A percentile compares a stretch with the other conserved stretches of the same genome.
phyloP scores from a whole-genome alignment of 495 filamentous ascomycete genomes.

The Penicillium pulvis region DNA sequence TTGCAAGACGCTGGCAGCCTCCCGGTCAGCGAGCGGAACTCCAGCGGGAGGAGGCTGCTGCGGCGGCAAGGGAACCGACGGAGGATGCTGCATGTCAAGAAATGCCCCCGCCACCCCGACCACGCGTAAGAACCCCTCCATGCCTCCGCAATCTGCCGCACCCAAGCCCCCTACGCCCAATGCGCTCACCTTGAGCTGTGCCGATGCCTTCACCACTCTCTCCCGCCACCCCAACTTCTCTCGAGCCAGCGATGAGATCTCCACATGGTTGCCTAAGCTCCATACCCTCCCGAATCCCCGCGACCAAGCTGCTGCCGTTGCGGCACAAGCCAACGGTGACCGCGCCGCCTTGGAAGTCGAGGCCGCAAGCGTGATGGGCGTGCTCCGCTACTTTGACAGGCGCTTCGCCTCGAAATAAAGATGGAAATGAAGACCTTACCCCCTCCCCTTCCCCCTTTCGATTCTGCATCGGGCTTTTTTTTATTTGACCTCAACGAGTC shows the following conservation, averaged over 20 bases:
- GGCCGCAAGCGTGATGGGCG: slow-evolving; percentile 83
- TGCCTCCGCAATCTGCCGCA: slow-evolving; percentile 29
- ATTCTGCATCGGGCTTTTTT: slow-evolving; percentile 25
- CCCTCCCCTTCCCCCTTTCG: slow-evolving; percentile 13
- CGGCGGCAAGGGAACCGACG: slow-evolving; percentile 49
- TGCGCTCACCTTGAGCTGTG: slow-evolving; percentile 59
- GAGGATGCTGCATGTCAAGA: slow-evolving; percentile 54
- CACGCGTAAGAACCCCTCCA: slow-evolving; percentile 30
- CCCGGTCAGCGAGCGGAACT: slow-evolving; percentile 50
- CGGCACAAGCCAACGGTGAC: slow-evolving; percentile 16
- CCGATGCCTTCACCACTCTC: slow-evolving; percentile 81
- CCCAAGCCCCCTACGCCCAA: slow-evolving; percentile 32
- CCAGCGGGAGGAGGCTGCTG: slow-evolving; percentile 52
- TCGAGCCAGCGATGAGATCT: slow-evolving; percentile 72
- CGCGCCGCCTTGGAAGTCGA: slow-evolving; percentile 77
- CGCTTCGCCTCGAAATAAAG: slow-evolving; percentile 60
- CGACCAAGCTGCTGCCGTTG: slow-evolving; percentile 33
- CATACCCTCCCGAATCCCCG: slow-evolving; percentile 55
- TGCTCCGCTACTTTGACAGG: slow-evolving; percentile 80
- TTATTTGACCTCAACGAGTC: slow-evolving; percentile 13
- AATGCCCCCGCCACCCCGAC: slow-evolving; percentile 31
- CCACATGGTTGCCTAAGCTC: slow-evolving; percentile 73
- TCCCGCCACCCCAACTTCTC: slow-evolving; percentile 79
- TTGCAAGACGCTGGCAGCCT: slow-evolving; percentile 80
- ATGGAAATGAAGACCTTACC: not conserved